phyloP scores from a whole-genome alignment of 1,284 basidiomycete species.

The Mrakiaceae sp. region DNA sequence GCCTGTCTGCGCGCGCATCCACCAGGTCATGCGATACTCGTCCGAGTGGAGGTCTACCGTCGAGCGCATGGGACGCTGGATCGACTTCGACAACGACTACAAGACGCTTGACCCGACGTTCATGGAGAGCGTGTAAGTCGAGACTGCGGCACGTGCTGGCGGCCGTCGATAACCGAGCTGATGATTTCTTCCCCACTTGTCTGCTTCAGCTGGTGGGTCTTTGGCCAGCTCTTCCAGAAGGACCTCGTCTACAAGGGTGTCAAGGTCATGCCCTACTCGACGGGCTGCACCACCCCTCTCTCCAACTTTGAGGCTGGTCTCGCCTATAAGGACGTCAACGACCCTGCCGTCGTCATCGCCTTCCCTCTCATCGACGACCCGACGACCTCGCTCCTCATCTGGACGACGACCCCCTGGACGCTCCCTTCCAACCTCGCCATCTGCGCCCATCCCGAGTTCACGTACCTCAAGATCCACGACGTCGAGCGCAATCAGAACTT shows the following conservation, averaged over 20 bases:
- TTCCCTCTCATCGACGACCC: constrained; percentile 92
- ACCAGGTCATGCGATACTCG: constrained; percentile 77
- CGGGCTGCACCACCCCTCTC: constrained; percentile 87
- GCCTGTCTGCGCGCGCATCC: neutral
- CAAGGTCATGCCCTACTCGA: constrained; percentile 97
- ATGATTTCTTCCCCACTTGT: neutral
- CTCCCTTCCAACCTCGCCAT: constrained; percentile 89
- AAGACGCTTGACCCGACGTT: constrained; percentile 88
- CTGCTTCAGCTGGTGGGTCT: constrained; percentile 77
- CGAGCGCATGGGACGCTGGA: constrained; percentile 98
- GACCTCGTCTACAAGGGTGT: constrained; percentile 89
- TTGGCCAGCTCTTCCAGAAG: constrained; percentile 83
- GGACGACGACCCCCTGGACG: constrained; percentile 99
- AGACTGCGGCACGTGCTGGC: neutral
- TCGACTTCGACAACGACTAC: constrained; percentile 99
- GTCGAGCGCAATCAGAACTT: constrained; percentile 78
- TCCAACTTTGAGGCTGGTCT: constrained; percentile 96
- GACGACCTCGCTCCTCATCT: constrained; percentile 80
- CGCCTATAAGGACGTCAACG: constrained; percentile 87
- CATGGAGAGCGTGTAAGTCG: constrained; percentile 73
- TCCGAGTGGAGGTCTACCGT: constrained; percentile 89
- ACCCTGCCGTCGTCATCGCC: constrained; percentile 88
- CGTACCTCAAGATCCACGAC: constrained; percentile 96
- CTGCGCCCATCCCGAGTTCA: constrained; percentile 92
- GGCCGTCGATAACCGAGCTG: neutral